Percentiles rank a stretch among this genome's conserved stretches.
Conservation (phyloP, 257 asterid species). For the Misopates orontium region DNA sequence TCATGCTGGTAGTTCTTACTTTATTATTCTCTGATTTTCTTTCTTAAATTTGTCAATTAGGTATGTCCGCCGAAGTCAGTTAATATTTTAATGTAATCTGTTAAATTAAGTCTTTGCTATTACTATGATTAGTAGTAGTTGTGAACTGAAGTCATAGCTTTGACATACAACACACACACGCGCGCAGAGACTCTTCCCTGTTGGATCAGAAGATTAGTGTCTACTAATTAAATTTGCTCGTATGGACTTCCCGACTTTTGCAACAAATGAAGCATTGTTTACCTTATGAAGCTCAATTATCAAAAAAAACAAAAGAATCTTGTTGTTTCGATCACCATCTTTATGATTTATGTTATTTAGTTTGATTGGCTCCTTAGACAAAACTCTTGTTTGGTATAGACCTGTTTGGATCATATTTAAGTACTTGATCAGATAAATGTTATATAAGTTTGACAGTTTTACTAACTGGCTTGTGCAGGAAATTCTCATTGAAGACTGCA, state of each 20-base stretch:
- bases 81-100: constrained; percentile 4
- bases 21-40: too few species aligned
- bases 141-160: not conserved
- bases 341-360: not conserved
- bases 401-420: not conserved
- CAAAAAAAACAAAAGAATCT: constrained; percentile 12
- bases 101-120: too few species aligned
- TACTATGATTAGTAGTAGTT: not conserved
- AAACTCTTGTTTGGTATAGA: not conserved
- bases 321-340: constrained; percentile 11
- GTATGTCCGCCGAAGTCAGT: too few species aligned
- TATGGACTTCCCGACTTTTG: constrained; percentile 18
- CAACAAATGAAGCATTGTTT: not conserved
- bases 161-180: constrained; percentile 15
- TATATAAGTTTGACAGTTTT: not conserved
- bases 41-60: too few species aligned
- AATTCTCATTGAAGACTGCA: constrained; percentile 14
- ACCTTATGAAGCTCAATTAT: not conserved
- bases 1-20: too few species aligned
- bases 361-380: not conserved
- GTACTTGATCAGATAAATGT: not conserved
- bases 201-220: not conserved
- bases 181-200: constrained; percentile 1
- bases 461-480: constrained; percentile 32
- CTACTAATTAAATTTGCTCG: constrained; percentile 6